These are phyloP conservation scores for Houttuynia cordata DNA, from an alignment of 164 flowering plant species.

Conservation along the genomic window DNA sequence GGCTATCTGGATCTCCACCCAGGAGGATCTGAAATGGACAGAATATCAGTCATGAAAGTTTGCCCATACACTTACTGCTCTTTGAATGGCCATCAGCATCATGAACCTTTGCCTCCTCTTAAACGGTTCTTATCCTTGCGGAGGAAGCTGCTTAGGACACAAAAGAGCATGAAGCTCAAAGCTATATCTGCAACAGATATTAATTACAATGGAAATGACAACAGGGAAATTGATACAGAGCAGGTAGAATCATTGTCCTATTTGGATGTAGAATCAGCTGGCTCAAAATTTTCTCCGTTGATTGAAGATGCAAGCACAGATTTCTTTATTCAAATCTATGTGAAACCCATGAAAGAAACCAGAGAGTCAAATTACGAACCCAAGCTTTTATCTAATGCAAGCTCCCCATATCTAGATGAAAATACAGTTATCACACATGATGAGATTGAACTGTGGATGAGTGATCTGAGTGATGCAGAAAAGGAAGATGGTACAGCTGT, in stretches of 20 bases:
- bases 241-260: background rate
- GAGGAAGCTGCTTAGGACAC: constrained; percentile 33
- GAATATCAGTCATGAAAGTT: constrained; percentile 31
- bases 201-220: constrained; percentile 8
- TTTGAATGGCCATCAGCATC: constrained; percentile 49
- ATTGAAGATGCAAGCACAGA: constrained; percentile 6
- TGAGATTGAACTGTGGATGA: background rate
- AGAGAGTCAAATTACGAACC: background rate
- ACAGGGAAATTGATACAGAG: background rate
- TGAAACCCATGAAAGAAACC: constrained; percentile 9
- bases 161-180: constrained; percentile 29
- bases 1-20: constrained; percentile 16
- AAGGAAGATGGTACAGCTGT: background rate
- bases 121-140: constrained; percentile 41
- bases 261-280: background rate
- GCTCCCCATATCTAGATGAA: background rate
- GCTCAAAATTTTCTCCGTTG: background rate
- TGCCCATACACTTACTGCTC: constrained; percentile 81
- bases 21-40: constrained; percentile 29
- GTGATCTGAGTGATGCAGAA: background rate
- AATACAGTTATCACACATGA: background rate
- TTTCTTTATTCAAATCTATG: constrained; percentile 24
- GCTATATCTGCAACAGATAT: constrained; percentile 10
- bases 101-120: constrained; percentile 37
- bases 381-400: background rate